Conservation (phyloP, 2,329 filamentous ascomycete genomes). For the Ophiostoma perfectum region DNA sequence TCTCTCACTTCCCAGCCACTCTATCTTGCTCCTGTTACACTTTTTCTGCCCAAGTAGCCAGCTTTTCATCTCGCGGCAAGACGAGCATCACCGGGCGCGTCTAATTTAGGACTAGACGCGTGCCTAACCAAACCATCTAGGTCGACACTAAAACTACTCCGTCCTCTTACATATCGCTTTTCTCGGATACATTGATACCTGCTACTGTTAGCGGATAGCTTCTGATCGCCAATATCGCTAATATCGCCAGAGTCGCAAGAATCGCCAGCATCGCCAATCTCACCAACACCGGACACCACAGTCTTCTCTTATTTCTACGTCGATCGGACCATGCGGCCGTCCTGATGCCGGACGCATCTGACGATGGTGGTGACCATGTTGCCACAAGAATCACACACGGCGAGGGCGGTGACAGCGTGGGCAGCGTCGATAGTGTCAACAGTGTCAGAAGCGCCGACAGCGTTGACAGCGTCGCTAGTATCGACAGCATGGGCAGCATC, state of each 20-base stretch:
- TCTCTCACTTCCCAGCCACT: neutral
- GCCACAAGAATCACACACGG: constrained; percentile 2
- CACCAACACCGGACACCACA: neutral
- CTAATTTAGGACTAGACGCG: constrained; percentile 17
- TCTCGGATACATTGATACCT: constrained; percentile 7
- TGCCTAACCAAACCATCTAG: constrained; percentile 4
- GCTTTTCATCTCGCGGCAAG: neutral
- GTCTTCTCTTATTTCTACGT: neutral
- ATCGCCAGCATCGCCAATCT: neutral
- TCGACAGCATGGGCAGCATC: constrained; percentile 5
- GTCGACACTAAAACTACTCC: constrained; percentile 8
- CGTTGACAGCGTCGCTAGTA: neutral
- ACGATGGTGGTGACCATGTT: constrained; percentile 3
- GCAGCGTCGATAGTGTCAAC: neutral
- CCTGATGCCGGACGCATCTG: constrained; percentile 22
- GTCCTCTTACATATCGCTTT: neutral
- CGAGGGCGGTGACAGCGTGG: constrained; percentile 7
- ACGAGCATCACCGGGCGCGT: constrained; percentile 9
- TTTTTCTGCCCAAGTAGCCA: neutral
- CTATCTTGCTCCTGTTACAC: neutral
- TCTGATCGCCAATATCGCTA: too few species aligned
- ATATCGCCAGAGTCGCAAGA: neutral
- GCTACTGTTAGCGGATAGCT: too few species aligned
- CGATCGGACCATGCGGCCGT: constrained; percentile 16
- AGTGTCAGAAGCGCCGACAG: neutral